phyloP scores from a whole-genome alignment of 2,329 filamentous ascomycete species.

The Elsinoe perseae region DNA sequence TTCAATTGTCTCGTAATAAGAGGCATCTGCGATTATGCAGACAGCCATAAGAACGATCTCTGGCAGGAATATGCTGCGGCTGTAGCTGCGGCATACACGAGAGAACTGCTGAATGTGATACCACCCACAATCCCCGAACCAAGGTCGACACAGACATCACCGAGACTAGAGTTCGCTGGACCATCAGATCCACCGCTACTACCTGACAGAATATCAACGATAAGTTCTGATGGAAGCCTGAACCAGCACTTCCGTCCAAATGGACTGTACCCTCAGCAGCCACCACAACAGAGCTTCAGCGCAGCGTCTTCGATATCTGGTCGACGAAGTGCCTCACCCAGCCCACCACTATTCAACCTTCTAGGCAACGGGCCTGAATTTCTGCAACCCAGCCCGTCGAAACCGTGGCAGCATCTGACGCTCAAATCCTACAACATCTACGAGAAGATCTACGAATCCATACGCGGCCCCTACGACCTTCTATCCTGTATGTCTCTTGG shows the following conservation, averaged over 20 bases:
- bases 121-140: not conserved
- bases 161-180: not conserved
- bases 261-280: not conserved
- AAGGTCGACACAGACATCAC: not conserved
- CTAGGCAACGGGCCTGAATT: not conserved
- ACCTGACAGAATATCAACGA: not conserved
- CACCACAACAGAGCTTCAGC: not conserved
- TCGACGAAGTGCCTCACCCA: not conserved
- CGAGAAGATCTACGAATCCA: slow-evolving; percentile 5
- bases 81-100: slow-evolving; percentile 19
- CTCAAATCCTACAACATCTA: not conserved
- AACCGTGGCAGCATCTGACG: slow-evolving; percentile 5
- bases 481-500: not conserved
- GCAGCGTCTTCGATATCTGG: not conserved
- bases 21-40: slow-evolving; percentile 17
- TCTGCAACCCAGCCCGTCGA: not conserved
- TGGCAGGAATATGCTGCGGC: slow-evolving; percentile 17
- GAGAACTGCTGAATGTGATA: slow-evolving; percentile 4
- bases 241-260: not conserved
- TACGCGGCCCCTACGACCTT: not conserved
- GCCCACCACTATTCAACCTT: not conserved
- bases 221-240: not conserved
- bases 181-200: not conserved
- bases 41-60: slow-evolving; percentile 13
- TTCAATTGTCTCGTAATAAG: slow-evolving; percentile 14